These are phyloP conservation scores for Colletotrichum lindemuthianum DNA, from an alignment of 2,329 filamentous ascomycete species.

Conservation along the genomic window DNA sequence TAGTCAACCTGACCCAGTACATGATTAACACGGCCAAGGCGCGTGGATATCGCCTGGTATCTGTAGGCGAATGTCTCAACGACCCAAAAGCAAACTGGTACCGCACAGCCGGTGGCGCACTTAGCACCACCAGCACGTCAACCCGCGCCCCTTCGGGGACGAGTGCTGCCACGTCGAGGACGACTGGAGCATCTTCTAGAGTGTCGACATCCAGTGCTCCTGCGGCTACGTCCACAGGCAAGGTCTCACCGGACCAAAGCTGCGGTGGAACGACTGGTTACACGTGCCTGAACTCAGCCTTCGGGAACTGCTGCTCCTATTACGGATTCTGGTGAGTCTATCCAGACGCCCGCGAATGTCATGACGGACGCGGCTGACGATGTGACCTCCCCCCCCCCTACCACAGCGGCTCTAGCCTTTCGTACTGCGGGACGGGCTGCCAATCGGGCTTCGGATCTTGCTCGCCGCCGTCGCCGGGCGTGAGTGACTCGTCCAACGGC, in stretches of 20 bases:
- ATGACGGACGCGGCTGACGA: constrained; percentile 22
- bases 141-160: constrained; percentile 3
- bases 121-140: constrained; percentile 30
- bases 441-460: constrained; percentile 48
- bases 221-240: constrained; percentile 31
- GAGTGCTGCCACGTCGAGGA: constrained; percentile 23
- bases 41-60: constrained; percentile 59
- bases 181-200: not conserved
- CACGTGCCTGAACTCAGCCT: constrained; percentile 48
- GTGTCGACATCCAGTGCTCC: constrained; percentile 6
- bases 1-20: constrained; percentile 45
- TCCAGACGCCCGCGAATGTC: not conserved
- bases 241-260: constrained; percentile 47
- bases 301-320: constrained; percentile 53
- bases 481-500: constrained; percentile 48
- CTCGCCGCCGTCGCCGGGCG: constrained; percentile 37
- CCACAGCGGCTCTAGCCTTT: constrained; percentile 44
- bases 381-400: not conserved
- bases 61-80: constrained; percentile 66
- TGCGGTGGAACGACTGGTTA: constrained; percentile 49
- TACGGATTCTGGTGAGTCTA: constrained; percentile 52
- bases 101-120: constrained; percentile 43
- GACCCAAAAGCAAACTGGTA: constrained; percentile 65
- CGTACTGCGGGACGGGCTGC: constrained; percentile 52
- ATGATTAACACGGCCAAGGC: constrained; percentile 54